A percentile compares a stretch with the other conserved stretches of the same genome.
These are phyloP conservation scores for Pezizomycotina sp. DNA, from an alignment of 2,329 filamentous ascomycete species.

Conservation along the genomic window DNA sequence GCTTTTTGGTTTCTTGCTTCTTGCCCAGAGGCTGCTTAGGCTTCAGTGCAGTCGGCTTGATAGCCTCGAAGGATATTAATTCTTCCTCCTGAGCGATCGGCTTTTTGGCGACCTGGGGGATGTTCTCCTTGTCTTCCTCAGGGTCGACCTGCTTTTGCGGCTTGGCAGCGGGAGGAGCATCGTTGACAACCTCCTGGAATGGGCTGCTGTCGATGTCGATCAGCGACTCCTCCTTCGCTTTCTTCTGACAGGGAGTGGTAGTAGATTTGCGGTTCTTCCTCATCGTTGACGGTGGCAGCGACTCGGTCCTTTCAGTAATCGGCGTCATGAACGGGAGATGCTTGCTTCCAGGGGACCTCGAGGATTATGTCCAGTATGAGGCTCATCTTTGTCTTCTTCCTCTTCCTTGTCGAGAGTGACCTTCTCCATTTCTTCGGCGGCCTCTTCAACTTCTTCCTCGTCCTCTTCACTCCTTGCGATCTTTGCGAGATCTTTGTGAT, in stretches of 20 bases:
- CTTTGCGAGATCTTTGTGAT: slow-evolving; percentile 26
- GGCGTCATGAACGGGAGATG: slow-evolving; percentile 96
- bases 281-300: slow-evolving; percentile 29
- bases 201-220: slow-evolving; percentile 43
- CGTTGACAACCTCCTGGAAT: slow-evolving; percentile 47
- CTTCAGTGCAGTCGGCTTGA: slow-evolving; percentile 13
- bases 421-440: slow-evolving; percentile 21
- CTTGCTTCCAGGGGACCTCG: slow-evolving; percentile 55
- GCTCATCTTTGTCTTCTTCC: slow-evolving; percentile 27
- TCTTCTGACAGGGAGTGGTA: slow-evolving; percentile 23
- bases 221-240: slow-evolving; percentile 27
- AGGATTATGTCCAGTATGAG: slow-evolving; percentile 20
- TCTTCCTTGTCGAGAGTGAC: slow-evolving; percentile 23
- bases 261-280: slow-evolving; percentile 21
- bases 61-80: slow-evolving; percentile 15
- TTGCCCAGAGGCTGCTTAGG: slow-evolving; percentile 20
- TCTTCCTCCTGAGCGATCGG: slow-evolving; percentile 27
- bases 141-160: slow-evolving; percentile 28
- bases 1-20: slow-evolving; percentile 9
- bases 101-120: slow-evolving; percentile 15
- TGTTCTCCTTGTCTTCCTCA: slow-evolving; percentile 27
- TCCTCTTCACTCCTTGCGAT: slow-evolving; percentile 29
- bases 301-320: slow-evolving; percentile 89
- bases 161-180: slow-evolving; percentile 34
- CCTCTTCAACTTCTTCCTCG: slow-evolving; percentile 29